Evolutionary conservation across 2,329 filamentous ascomycete genomes (phyloP).

Genomic region (Ophiostoma ulmi): DNA sequence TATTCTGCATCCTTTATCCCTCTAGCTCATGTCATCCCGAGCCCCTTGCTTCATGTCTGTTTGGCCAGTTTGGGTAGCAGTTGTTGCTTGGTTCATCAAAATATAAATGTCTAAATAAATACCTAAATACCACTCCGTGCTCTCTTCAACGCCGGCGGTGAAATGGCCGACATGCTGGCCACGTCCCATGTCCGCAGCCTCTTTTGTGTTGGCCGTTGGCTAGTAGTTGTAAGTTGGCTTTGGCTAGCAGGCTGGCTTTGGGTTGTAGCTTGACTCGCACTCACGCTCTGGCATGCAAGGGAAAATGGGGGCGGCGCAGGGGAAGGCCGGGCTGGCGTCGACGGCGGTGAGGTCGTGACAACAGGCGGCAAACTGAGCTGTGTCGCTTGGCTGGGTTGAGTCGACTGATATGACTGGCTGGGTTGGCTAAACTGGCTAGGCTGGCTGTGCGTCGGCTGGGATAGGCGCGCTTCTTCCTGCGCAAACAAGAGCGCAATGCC

Average conservation of each 20-base stretch:
- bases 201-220: not conserved
- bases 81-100: not conserved
- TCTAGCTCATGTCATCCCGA: not conserved
- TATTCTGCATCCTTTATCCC: not conserved
- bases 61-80: not conserved
- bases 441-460: not conserved
- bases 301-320: not conserved
- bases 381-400: too few species aligned
- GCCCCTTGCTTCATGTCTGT: constrained; percentile 14
- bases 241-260: not conserved
- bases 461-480: not conserved
- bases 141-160: constrained; percentile 25
- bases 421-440: too few species aligned
- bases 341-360: not conserved
- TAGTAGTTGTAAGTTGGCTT: not conserved
- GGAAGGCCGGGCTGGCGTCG: not conserved
- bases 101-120: not conserved
- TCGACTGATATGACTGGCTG: not conserved
- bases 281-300: too few species aligned
- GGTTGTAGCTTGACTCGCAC: not conserved
- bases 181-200: not conserved
- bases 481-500: constrained; percentile 11
- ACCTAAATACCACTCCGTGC: constrained; percentile 15
- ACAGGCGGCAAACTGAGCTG: not conserved
- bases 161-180: constrained; percentile 14